These are phyloP conservation scores for Gossypium thurberi DNA, from an alignment of 345 rosid genomes.

Conservation along the genomic window DNA sequence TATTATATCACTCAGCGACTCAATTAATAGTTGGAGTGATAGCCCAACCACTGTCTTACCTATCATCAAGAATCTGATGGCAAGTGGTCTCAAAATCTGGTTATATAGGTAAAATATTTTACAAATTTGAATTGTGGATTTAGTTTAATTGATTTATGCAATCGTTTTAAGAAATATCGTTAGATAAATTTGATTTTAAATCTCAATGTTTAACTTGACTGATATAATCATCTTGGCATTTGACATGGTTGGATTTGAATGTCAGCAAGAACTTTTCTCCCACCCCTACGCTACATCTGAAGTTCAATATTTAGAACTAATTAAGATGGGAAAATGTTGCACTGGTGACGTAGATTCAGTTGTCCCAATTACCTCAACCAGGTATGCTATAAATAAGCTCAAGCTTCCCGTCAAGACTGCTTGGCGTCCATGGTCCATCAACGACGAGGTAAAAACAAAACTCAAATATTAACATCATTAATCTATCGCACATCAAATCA, in stretches of 20 bases:
- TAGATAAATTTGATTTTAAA: no score
- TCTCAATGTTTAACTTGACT: no score
- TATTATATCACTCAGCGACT: not conserved
- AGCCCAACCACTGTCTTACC: conserved; percentile 23
- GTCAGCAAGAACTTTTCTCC: no score
- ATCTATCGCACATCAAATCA: no score
- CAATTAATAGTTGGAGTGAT: not conserved
- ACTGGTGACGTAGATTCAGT: conserved; percentile 22
- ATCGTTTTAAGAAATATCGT: not conserved
- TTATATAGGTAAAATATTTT: conserved; percentile 26
- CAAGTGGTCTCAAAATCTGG: conserved; percentile 35
- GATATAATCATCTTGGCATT: not conserved
- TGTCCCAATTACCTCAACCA: conserved; percentile 23
- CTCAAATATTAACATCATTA: no score
- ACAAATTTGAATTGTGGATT: no score
- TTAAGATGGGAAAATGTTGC: not conserved
- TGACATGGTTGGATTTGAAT: not conserved
- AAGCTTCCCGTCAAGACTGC: conserved; percentile 16
- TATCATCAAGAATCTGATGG: conserved; percentile 29
- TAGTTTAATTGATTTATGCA: no score
- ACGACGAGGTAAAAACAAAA: conserved; percentile 2
- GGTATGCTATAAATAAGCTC: conserved; percentile 17
- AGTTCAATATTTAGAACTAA: no score
- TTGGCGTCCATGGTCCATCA: conserved; percentile 25
- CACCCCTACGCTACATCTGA: not conserved